These are phyloP conservation scores for Plenodomus lindquistii DNA, from an alignment of 2,329 filamentous ascomycete species.

Conservation along the genomic window DNA sequence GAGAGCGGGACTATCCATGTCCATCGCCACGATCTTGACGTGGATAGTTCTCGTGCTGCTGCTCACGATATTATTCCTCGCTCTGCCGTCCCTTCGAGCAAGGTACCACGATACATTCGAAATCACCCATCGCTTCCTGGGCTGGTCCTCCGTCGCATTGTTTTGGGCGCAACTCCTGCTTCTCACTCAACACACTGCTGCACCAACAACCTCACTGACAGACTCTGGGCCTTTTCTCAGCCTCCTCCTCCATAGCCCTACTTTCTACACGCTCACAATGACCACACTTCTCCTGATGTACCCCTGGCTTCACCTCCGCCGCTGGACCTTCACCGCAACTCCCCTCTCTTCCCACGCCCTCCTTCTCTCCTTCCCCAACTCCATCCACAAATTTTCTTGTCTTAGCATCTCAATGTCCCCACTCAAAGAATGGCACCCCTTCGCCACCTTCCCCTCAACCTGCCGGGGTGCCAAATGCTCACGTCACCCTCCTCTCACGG, in stretches of 20 bases:
- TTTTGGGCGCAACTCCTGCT: slow-evolving; percentile 34
- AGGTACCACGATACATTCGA: slow-evolving; percentile 40
- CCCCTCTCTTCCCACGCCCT: slow-evolving; percentile 73
- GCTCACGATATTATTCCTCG: slow-evolving; percentile 26
- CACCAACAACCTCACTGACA: not conserved
- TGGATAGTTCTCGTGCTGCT: slow-evolving; percentile 26
- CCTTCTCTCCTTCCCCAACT: slow-evolving; percentile 58
- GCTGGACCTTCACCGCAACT: slow-evolving; percentile 67
- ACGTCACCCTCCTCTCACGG: not conserved
- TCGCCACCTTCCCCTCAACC: slow-evolving; percentile 40
- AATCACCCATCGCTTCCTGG: slow-evolving; percentile 39
- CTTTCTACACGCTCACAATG: slow-evolving; percentile 68
- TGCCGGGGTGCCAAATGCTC: not conserved
- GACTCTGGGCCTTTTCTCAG: not conserved
- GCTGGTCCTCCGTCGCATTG: slow-evolving; percentile 35
- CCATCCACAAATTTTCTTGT: slow-evolving; percentile 36
- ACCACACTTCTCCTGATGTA: slow-evolving; percentile 69
- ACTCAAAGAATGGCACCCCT: slow-evolving; percentile 42
- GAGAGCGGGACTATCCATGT: slow-evolving; percentile 8
- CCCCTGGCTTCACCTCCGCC: slow-evolving; percentile 74
- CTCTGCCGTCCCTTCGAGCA: slow-evolving; percentile 26
- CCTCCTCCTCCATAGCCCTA: slow-evolving; percentile 17
- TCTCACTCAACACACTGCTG: slow-evolving; percentile 8
- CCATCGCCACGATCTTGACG: slow-evolving; percentile 20
- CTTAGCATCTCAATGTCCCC: slow-evolving; percentile 35